Percentiles rank a stretch among this genome's conserved stretches.
Evolutionary conservation across 2,329 filamentous ascomycete species (phyloP).

Genomic region (Fusarium sp.): DNA sequence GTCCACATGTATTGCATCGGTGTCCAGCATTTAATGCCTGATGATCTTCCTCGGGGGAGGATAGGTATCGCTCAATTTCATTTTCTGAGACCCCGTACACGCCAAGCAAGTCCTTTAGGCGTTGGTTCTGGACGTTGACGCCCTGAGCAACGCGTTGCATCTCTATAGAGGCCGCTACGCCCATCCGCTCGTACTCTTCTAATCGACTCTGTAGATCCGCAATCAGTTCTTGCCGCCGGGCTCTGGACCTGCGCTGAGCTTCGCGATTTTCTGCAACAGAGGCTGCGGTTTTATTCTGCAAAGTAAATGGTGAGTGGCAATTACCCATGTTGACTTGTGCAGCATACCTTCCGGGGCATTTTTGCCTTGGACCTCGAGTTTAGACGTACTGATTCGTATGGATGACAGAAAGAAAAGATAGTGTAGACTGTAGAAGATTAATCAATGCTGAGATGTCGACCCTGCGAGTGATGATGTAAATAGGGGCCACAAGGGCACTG

Average conservation of each 20-base stretch:
- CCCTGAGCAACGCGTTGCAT: constrained; percentile 49
- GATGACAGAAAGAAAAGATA: too few relatives aligned
- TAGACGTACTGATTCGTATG: too few relatives aligned
- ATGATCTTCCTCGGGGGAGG: neutral
- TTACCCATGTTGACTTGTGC: neutral
- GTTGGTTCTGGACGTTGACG: too few relatives aligned
- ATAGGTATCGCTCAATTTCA: too few relatives aligned
- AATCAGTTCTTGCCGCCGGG: neutral
- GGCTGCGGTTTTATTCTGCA: neutral
- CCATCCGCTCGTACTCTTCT: neutral
- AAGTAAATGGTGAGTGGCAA: neutral
- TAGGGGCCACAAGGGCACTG: too few relatives aligned
- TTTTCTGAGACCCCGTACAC: too few relatives aligned
- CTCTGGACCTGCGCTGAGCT: neutral
- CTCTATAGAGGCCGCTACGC: neutral
- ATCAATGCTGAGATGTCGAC: too few relatives aligned
- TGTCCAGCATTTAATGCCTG: neutral
- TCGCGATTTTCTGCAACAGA: neutral
- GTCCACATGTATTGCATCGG: neutral
- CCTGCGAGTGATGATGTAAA: too few relatives aligned
- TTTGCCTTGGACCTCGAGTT: neutral
- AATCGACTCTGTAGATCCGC: neutral
- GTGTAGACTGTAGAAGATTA: too few relatives aligned
- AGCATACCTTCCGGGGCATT: neutral
- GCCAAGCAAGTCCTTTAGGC: too few relatives aligned